phyloP scores from a whole-genome alignment of 129 eudicot genomes.

The Erigeron canadensis region DNA sequence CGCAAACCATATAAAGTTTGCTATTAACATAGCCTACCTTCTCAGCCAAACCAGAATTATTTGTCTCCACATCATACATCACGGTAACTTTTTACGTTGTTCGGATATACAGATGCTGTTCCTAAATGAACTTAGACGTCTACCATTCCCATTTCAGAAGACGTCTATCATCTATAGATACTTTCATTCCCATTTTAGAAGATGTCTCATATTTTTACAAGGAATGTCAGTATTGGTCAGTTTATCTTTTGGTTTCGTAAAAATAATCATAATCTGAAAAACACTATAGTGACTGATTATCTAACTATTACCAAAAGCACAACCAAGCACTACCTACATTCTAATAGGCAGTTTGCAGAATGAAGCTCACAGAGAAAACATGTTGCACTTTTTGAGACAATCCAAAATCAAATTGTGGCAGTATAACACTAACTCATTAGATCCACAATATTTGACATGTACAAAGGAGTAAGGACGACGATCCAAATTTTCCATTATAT shows the following conservation, averaged over 20 bases:
- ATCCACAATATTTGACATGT: background rate
- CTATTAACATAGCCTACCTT: conserved; percentile 16
- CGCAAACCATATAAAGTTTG: conserved; percentile 12
- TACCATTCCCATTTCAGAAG: background rate
- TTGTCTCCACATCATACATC: background rate
- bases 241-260: background rate
- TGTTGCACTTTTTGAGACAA: background rate
- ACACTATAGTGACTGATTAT: background rate
- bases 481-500: background rate
- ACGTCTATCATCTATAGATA: background rate
- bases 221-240: background rate
- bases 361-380: background rate
- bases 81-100: no score
- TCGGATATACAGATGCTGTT: background rate
- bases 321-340: background rate
- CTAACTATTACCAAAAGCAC: background rate
- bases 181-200: background rate
- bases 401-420: background rate
- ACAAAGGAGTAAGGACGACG: background rate
- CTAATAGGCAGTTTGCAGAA: background rate
- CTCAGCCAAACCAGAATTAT: conserved; percentile 17
- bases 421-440: background rate
- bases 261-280: background rate
- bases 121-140: background rate
- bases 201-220: background rate